These are phyloP conservation scores for Aotearoamyces nothofagi DNA, from an alignment of 2,329 filamentous ascomycete species.

Conservation along the genomic window DNA sequence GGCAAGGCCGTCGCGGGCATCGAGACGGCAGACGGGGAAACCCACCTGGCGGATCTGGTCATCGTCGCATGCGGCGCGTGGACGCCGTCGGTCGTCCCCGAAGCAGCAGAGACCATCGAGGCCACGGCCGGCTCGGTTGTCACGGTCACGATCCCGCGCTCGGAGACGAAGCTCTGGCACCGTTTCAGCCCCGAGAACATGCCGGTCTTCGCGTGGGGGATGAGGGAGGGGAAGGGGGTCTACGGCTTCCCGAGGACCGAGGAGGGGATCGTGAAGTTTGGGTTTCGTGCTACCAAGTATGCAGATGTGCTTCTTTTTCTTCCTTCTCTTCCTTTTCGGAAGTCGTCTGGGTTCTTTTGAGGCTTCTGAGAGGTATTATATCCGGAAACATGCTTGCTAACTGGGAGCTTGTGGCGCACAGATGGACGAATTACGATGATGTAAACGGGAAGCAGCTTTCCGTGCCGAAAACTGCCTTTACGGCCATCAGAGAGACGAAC, in stretches of 20 bases:
- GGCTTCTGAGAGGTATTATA: too few species aligned
- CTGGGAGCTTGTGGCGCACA: too few species aligned
- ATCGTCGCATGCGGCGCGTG: conserved; percentile 17
- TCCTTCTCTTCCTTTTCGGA: too few species aligned
- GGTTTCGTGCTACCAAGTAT: conserved; percentile 24
- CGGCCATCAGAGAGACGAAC: conserved; percentile 9
- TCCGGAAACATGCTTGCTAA: too few species aligned
- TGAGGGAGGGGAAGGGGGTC: conserved; percentile 22
- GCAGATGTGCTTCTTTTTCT: too few species aligned
- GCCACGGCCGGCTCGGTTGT: conserved; percentile 23
- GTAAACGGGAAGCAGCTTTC: conserved; percentile 17
- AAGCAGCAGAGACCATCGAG: conserved; percentile 18
- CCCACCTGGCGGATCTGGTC: conserved; percentile 12
- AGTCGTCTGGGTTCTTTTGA: too few species aligned
- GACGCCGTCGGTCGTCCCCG: conserved; percentile 17
- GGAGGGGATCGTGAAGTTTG: conserved; percentile 29
- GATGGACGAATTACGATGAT: too few species aligned
- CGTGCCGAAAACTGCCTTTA: conserved; percentile 18
- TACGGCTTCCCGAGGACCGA: conserved; percentile 29
- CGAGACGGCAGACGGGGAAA: conserved; percentile 14
- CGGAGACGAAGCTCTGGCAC: conserved; percentile 20
- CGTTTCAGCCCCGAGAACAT: conserved; percentile 21
- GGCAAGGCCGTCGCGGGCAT: conserved; percentile 15
- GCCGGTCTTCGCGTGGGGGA: conserved; percentile 15
- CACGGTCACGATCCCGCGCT: conserved; percentile 19